Evolutionary conservation across 2,329 filamentous ascomycete species (phyloP).

Genomic region (Periconia sp.): DNA sequence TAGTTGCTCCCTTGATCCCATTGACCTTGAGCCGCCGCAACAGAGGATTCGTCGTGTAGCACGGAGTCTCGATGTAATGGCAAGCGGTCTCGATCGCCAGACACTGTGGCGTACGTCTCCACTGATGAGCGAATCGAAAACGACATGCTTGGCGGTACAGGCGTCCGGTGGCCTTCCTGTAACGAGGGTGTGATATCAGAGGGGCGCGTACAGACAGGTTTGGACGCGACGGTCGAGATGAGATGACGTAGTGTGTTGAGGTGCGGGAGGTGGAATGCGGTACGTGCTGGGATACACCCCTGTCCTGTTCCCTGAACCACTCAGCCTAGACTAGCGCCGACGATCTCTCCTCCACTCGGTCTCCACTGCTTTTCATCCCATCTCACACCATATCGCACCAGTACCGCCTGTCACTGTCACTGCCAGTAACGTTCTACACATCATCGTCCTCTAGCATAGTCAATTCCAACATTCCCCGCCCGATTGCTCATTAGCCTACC

Average conservation of each 20-base stretch:
- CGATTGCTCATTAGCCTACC: no score
- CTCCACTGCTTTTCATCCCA: no score
- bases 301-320: not conserved
- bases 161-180: constrained; percentile 17
- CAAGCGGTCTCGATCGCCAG: constrained; percentile 24
- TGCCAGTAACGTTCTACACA: no score
- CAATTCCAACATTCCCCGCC: no score
- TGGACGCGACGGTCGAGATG: not conserved
- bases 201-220: not conserved
- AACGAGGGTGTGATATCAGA: not conserved
- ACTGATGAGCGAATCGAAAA: constrained; percentile 19
- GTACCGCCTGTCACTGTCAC: no score
- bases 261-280: not conserved
- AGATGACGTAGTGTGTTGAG: constrained; percentile 1
- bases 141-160: constrained; percentile 14
- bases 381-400: no score
- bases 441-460: no score
- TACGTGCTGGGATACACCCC: not conserved
- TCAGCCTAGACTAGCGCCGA: not conserved
- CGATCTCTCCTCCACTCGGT: not conserved
- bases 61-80: not conserved
- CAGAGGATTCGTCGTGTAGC: no score
- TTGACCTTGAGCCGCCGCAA: not conserved
- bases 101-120: constrained; percentile 22
- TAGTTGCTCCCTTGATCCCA: not conserved